Conservation (phyloP, 345 rosid species). For the Punica granatum region DNA sequence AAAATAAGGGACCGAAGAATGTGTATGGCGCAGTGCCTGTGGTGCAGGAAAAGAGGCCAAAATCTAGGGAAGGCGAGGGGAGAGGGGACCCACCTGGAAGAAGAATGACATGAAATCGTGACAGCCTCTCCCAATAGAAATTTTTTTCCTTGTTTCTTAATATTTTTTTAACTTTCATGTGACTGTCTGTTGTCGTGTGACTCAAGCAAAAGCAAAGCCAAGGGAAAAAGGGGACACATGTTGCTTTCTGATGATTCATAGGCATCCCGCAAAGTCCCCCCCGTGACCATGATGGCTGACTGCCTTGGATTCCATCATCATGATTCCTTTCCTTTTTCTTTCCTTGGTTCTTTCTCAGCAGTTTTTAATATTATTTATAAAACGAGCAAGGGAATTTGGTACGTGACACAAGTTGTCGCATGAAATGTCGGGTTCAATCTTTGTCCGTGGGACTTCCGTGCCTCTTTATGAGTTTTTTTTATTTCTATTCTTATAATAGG, state of each 20-base stretch:
- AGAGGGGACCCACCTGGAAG: background rate
- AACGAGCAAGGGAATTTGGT: no score
- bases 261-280: background rate
- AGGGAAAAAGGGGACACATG: background rate
- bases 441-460: no score
- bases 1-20: no score
- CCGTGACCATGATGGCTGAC: background rate
- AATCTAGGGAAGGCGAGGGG: no score
- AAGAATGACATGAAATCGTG: background rate
- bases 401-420: no score
- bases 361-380: no score
- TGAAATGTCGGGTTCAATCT: no score
- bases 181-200: conserved; percentile 3
- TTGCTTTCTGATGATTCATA: background rate
- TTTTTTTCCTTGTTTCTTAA: background rate
- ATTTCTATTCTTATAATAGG: no score
- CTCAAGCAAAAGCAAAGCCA: background rate
- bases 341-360: background rate
- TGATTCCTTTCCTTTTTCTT: background rate
- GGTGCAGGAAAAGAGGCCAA: no score
- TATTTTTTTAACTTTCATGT: conserved; percentile 7
- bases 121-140: no score
- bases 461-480: no score
- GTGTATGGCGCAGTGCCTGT: no score
- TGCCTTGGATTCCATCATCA: background rate